Evolutionary conservation across 768 basidiomycete genomes (phyloP).

Genomic region (Postia placenta): DNA sequence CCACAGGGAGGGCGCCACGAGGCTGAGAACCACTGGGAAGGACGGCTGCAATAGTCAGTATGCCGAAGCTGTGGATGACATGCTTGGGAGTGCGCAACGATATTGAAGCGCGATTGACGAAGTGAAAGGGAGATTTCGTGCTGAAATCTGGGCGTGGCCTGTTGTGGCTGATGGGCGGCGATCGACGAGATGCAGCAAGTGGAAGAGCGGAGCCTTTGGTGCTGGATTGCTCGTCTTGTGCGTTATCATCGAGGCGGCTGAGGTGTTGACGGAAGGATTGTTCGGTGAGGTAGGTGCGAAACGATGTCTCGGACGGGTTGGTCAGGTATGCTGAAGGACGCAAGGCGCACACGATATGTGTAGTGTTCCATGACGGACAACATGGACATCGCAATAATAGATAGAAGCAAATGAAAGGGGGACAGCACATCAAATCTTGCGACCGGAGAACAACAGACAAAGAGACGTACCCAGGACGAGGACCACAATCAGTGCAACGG

Average conservation of each 20-base stretch:
- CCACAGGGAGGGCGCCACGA: constrained; percentile 8
- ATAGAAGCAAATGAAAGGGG: background rate
- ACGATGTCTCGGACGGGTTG: constrained; percentile 91
- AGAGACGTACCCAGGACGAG: constrained; percentile 62
- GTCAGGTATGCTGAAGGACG: constrained; percentile 73
- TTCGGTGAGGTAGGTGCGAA: constrained; percentile 94
- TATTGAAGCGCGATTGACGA: constrained; percentile 88
- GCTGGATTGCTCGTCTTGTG: constrained; percentile 42
- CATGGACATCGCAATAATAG: constrained; percentile 2
- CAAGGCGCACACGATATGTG: constrained; percentile 11
- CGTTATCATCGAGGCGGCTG: constrained; percentile 69
- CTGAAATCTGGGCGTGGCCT: constrained; percentile 16
- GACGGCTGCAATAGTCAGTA: constrained; percentile 83
- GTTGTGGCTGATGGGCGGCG: constrained; percentile 11
- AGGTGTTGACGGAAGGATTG: constrained; percentile 94
- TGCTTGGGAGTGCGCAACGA: constrained; percentile 89
- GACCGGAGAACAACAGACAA: background rate
- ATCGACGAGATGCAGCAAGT: constrained; percentile 18
- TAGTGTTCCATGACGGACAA: constrained; percentile 5
- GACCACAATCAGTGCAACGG: constrained; percentile 62
- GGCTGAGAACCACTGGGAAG: constrained; percentile 41
- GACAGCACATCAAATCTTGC: background rate
- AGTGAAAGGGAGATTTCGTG: constrained; percentile 57
- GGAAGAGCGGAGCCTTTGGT: constrained; percentile 23
- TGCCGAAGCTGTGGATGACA: constrained; percentile 78